Evolutionary conservation across 2,329 filamentous ascomycete species (phyloP), one percentile per base, ranked within the genome.

Genomic region (Xylariaceae sp.): DNA sequence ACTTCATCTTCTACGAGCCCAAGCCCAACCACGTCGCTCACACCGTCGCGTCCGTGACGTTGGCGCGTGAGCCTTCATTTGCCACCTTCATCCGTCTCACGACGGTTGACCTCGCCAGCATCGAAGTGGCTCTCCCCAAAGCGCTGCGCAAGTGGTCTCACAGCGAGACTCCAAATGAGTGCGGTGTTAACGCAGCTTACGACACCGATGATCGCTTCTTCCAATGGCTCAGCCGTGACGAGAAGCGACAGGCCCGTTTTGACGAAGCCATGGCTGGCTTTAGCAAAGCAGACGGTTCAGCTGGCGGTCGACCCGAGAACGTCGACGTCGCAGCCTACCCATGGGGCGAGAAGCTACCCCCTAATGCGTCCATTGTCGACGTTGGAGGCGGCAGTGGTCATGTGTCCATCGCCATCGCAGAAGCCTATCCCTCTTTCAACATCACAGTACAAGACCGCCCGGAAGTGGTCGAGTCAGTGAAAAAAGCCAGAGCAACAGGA

Each of bases 121-220:
- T 42, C 8, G 37, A 9, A 9, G 37, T 42, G 37, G 37, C 37
- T 9, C 11, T 42, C 9, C 37, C 37, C 37, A 13, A 13, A 13
- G 37, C 37, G 11, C 37, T 42, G 37, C 37, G 37, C 9, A 42
- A 5, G 17, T 55, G 53, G 53, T 45, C 53, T 1, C 2, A n/a
- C 4, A 39, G 44, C 6, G 53, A 55, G 2, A 37, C 30, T 1
- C 44, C 47, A 2, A 59, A 39, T 30, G 30, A 51, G 30, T 49
- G 47, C n/a, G 49, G 35, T 13, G 37, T 30, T 7, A 50, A 59
- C 17, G 57, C 57, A 13, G 57, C 57, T 4, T 59, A 55, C 48
- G 30, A 59, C 15, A 59, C 48, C 7, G 4, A 47, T 8, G 47
- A 56, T 2, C 11, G 30, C 30, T 56, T 56, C 54, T 56, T 56